Base-by-base conservation (phyloP, 2,329 filamentous ascomycete species). In the Paecilomyces variotii region DNA sequence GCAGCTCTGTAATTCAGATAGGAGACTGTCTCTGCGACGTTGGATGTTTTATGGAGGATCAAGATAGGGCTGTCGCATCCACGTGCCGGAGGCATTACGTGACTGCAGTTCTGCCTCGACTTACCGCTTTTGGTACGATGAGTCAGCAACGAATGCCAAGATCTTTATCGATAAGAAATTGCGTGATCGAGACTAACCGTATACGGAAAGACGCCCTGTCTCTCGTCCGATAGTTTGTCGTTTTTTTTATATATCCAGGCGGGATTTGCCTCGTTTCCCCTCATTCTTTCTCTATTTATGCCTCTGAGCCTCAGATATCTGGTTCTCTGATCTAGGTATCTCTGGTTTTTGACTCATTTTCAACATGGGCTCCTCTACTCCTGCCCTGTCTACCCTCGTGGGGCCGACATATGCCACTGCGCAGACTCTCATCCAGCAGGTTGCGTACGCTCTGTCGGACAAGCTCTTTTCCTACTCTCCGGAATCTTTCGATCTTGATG, bases 391-490 rank as follows among this genome's bases (percentile, higher is more conserved):
- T 57, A 79, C 79, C 60, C 89, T 97, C 74, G 87, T 84, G 61
- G 94, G 93, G 14, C 90, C 93, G 65, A 94, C 90, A 58, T 99
- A 99, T 77, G 84, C 93, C 61, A 97, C 93, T 49, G 90, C 91
- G 30, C 94, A 99, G 78, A 86, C 91, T 25, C 84, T 99, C 58
- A 88, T 97, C 64, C 94, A 99, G 79, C 94, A 99, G 77, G 88
- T 97, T 64, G 91, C 93, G 61, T 99, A 96, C 78, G 85, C 90
- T 63, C 83, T 99, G 61, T 97, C 93, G 58, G 92, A 97, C 81
- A 96, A 96, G 82, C 87, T 97, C 78, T 99, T 96, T 79, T 89
- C 92, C 58, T 97, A 96, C 80, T 97, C 93, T 2, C 91, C 92
- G 28, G 90, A 96, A 70, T 89, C 90, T 12, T 97, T 97, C 70